Evolutionary conservation across 116 monocot species (phyloP).

Genomic region (Papilionanthe hybrid): DNA sequence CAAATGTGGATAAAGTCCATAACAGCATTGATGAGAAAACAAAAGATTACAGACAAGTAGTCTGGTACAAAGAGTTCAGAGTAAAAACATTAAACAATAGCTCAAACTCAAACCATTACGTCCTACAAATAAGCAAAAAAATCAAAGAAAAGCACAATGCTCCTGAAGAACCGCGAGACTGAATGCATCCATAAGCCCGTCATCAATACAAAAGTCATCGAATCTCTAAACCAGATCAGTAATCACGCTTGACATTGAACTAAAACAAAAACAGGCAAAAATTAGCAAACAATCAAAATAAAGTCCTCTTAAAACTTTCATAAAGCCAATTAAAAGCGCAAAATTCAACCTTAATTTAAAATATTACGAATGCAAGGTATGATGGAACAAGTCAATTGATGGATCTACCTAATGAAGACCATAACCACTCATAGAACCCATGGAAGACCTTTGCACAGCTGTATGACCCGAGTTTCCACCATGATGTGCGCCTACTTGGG

Average conservation of each 20-base stretch:
- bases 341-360: background rate
- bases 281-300: slow-evolving; percentile 30
- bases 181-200: slow-evolving; percentile 33
- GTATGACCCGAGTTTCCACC: slow-evolving; percentile 28
- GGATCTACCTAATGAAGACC: slow-evolving; percentile 64
- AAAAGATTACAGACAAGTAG: background rate
- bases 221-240: slow-evolving; percentile 54
- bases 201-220: slow-evolving; percentile 53
- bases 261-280: slow-evolving; percentile 29
- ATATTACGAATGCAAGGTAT: background rate
- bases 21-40: background rate
- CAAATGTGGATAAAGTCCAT: background rate
- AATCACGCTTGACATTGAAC: slow-evolving; percentile 54
- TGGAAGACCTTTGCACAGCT: slow-evolving; percentile 37
- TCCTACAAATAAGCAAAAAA: background rate
- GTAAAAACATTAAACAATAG: slow-evolving; percentile 1
- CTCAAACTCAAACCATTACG: background rate
- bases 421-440: slow-evolving; percentile 67
- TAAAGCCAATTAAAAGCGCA: slow-evolving; percentile 1
- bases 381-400: background rate
- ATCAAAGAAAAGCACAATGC: background rate
- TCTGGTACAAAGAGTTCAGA: background rate
- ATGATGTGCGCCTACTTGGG: slow-evolving; percentile 32
- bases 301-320: background rate
- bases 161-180: slow-evolving; percentile 28